These are phyloP conservation scores for Saturnispora dispora DNA, from an alignment of 805 yeast genomes.

Conservation along the genomic window DNA sequence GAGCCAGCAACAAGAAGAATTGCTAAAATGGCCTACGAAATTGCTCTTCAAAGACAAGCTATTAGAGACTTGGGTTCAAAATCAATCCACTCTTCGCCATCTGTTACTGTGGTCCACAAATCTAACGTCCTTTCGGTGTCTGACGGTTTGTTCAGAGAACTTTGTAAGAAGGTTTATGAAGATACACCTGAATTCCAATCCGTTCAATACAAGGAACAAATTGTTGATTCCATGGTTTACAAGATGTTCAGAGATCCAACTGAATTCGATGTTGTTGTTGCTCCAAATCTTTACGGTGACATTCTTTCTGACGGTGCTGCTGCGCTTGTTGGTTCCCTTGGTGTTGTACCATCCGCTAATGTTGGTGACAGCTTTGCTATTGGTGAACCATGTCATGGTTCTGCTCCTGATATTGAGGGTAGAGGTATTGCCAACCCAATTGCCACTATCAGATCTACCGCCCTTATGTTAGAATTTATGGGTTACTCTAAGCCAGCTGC, in stretches of 20 bases:
- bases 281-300: conserved; percentile 97
- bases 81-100: conserved; percentile 45
- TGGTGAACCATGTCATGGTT: conserved; percentile 99
- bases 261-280: conserved; percentile 94
- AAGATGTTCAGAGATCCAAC: conserved; percentile 98
- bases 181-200: conserved; percentile 49
- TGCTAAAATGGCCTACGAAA: conserved; percentile 84
- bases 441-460: conserved; percentile 96
- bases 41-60: conserved; percentile 83
- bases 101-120: conserved; percentile 90
- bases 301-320: conserved; percentile 97
- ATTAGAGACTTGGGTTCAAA: conserved; percentile 57
- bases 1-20: conserved; percentile 80
- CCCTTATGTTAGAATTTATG: conserved; percentile 93
- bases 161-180: conserved; percentile 53
- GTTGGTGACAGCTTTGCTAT: conserved; percentile 94
- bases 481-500: conserved; percentile 88
- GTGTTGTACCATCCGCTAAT: conserved; percentile 96
- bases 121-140: conserved; percentile 87
- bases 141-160: conserved; percentile 95
- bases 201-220: conserved; percentile 81
- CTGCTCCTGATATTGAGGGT: conserved; percentile 98
- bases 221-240: conserved; percentile 98
- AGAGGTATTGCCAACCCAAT: conserved; percentile 91
- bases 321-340: conserved; percentile 93